A percentile compares a stretch with the other conserved stretches of the same genome.
These are phyloP conservation scores for Candida multigemmis DNA, from an alignment of 805 yeast genomes.

Conservation along the genomic window DNA sequence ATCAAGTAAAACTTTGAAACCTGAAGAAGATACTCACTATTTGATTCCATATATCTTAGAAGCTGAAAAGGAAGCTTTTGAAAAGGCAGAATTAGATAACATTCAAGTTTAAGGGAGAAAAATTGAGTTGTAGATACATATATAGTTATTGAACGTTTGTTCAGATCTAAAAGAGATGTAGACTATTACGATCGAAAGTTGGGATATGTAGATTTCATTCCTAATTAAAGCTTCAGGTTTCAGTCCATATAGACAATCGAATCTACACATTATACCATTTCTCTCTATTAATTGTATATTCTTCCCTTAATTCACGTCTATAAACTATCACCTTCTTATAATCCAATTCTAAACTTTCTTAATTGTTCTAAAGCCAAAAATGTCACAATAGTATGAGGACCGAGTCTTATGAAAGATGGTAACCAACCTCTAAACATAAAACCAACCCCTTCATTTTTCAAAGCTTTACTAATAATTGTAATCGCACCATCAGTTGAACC, in stretches of 20 bases:
- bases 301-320: no score
- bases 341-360: conserved; percentile 43
- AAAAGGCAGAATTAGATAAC: conserved; percentile 84
- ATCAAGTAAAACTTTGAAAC: conserved; percentile 62
- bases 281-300: no score
- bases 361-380: conserved; percentile 62
- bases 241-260: no score
- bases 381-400: conserved; percentile 71
- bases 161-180: no score
- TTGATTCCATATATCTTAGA: conserved; percentile 84
- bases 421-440: conserved; percentile 90
- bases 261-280: no score
- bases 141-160: no score
- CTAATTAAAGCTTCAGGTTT: no score
- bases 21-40: conserved; percentile 77
- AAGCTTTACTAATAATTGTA: conserved; percentile 42
- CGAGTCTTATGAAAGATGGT: conserved; percentile 77
- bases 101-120: conserved; percentile 41
- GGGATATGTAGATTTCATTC: no score
- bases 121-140: no score
- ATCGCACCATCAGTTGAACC: conserved; percentile 38
- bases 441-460: conserved; percentile 61
- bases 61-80: conserved; percentile 87
- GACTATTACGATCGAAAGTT: no score
- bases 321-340: no score